Conservation (phyloP, 2,329 filamentous ascomycete species). For the Colletotrichum sojae region DNA sequence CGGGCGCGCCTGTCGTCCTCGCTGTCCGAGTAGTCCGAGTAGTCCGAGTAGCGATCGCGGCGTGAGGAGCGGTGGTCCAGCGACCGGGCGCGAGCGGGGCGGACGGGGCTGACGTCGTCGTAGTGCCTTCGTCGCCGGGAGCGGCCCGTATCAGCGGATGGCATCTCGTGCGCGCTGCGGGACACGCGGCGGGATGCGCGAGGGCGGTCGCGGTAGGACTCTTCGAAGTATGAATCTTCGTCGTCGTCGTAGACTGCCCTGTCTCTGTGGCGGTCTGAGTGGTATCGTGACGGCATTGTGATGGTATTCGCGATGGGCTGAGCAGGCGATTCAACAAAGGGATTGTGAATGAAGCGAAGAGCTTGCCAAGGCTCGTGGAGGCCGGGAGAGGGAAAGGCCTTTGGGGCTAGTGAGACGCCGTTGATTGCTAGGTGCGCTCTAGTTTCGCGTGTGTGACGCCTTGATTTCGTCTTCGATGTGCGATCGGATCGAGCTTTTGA, state of each 20-base stretch:
- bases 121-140: constrained; percentile 4
- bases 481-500: constrained; percentile 10
- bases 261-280: constrained; percentile 20
- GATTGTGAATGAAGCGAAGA: background rate
- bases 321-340: background rate
- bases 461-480: constrained; percentile 13
- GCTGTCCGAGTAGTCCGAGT: constrained; percentile 36
- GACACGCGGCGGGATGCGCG: constrained; percentile 25
- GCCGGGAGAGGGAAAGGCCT: constrained; percentile 19
- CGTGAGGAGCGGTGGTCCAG: constrained; percentile 23
- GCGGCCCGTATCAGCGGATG: constrained; percentile 11
- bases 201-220: constrained; percentile 15
- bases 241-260: constrained; percentile 20
- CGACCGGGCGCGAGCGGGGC: constrained; percentile 21
- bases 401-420: background rate
- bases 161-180: constrained; percentile 24
- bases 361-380: constrained; percentile 14
- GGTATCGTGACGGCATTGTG: constrained; percentile 32
- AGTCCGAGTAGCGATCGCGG: constrained; percentile 20
- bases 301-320: background rate
- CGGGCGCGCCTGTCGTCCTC: constrained; percentile 24
- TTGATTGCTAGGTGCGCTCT: constrained; percentile 2
- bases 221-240: constrained; percentile 29
- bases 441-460: constrained; percentile 14
- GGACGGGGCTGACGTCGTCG: constrained; percentile 22